Evolutionary conservation across 495 filamentous ascomycete species (phyloP).

Genomic region (Aspergillus olivimuriae): DNA sequence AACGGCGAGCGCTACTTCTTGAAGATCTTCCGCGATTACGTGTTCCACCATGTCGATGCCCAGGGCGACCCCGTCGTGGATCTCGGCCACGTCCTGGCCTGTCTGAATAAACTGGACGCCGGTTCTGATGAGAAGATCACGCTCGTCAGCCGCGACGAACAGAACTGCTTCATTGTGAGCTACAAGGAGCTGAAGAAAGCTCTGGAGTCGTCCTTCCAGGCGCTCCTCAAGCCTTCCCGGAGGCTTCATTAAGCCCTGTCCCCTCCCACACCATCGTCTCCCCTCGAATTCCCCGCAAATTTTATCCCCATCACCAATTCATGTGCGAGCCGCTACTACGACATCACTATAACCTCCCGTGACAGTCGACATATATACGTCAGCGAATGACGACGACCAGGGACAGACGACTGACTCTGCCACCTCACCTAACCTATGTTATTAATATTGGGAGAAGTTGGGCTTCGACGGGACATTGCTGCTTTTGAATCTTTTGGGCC

Average conservation of each 20-base stretch:
- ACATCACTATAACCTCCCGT: too few species aligned
- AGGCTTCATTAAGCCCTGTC: conserved; percentile 30
- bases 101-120: conserved; percentile 87
- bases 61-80: conserved; percentile 74
- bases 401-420: too few species aligned
- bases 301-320: neutral
- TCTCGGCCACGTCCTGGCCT: conserved; percentile 75
- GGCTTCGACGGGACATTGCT: too few species aligned
- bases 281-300: neutral
- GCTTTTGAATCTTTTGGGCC: too few species aligned
- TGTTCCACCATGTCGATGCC: conserved; percentile 90
- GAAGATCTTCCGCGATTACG: conserved; percentile 92
- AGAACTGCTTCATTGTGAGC: conserved; percentile 75
- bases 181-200: conserved; percentile 83
- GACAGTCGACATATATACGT: too few species aligned
- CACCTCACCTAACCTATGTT: too few species aligned
- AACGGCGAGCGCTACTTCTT: conserved; percentile 84
- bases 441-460: too few species aligned
- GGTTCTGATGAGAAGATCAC: conserved; percentile 80
- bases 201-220: conserved; percentile 70
- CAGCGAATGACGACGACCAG: too few species aligned
- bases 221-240: conserved; percentile 56
- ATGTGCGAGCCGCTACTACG: neutral
- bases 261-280: neutral
- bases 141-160: conserved; percentile 81